Evolutionary conservation across 73 alveolate species (phyloP), one percentile per base, ranked within the genome.

Genomic region (Strombidium stylifer): DNA sequence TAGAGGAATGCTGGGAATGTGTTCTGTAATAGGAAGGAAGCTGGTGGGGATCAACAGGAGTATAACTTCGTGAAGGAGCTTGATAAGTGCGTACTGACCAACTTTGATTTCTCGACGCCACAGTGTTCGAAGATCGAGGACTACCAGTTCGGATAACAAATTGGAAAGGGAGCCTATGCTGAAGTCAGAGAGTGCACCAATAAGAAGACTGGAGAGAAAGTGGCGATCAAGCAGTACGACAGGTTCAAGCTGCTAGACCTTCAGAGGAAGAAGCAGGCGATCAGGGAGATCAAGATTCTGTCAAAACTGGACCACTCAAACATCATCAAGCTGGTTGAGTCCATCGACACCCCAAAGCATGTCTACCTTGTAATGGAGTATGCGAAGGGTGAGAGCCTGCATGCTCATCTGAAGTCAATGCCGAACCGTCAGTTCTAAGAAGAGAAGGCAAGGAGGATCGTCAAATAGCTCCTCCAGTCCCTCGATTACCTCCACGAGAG

Each of bases 361-460:
- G 67, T 85, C 3, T 70, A 52, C 40, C 44, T 85, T 26, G 82
- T 85, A 14, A 70, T 82, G 88, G 95, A 85, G 41, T 85, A 72
- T 46, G 86, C 72, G 5, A 41, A 61, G 1, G 88, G 88, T 19
- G 75, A 74, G 14, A 58, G 78, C 24, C 72, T 85, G 10, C 80
- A 72, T 31, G 70, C 59, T 10, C 65, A 81, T 41, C 25, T 85
- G 40, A 85, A 82, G 57, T 70, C 73, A 10, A 37, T 58, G 34
- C 89, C 71, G 26, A 54, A 65, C 15, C 49, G 83, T 30, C 77
- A 79, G 56, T 59, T 87, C 14, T 65, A 61, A 24, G 96, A 87
- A 68, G 81, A 69, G 2, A 91, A 87, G 79, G 89, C 93, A 0
- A 87, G 78, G 51, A 85, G 85, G 24, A 69, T 87, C 2, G 53